Evolutionary conservation across 2,329 filamentous ascomycete genomes (phyloP), one percentile per base, ranked within the genome.

Genomic region (Scedosporium dehoogii): DNA sequence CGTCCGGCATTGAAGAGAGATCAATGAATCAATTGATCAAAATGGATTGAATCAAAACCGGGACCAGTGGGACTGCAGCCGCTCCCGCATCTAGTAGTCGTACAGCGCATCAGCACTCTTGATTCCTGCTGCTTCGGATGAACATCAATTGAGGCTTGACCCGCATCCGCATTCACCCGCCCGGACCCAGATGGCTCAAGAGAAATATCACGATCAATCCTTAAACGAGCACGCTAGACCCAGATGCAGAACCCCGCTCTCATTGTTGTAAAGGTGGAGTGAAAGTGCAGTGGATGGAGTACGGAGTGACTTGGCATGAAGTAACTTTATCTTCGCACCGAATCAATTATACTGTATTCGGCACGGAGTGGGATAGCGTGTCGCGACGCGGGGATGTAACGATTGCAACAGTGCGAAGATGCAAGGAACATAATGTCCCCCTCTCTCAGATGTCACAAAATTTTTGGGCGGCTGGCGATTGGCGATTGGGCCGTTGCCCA

Each of bases 401-500:
- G 6, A 33, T 65, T 12, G 60, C 48, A 42, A 21, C 42, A 57
- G 46, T 60, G 57, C 42, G 62, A 25, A 25, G 38, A 12, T n/a
- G 21, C 9, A 14, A 21, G 44, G 33, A 18, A 57, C 33, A 38
- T 38, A 38, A 16, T 58, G 25, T 42, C 58, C 64, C 7, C 63
- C 60, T 53, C 53, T 48, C 21, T 59, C 48, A 62, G 42, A 64
- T 65, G 63, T 58, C 64, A 61, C 60, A 48, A 48, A 59, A 44
- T 38, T 27, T 48, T 53, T 48, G 33, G 27, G 48, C 64, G 61
- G 63, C 44, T 62, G 62, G 62, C 64, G 63, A 67, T 67, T 67
- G 66, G 66, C 64, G 63, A 67, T 67, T 67, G 66, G 66, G 10
- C 48, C 33, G 46, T 21, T 41, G 62, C 61, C 58, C 53, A 64